A percentile compares a stretch with the other conserved stretches of the same genome.
These are phyloP conservation scores for Aspergillus bombycis DNA, from an alignment of 2,329 filamentous ascomycete genomes.

Conservation along the genomic window DNA sequence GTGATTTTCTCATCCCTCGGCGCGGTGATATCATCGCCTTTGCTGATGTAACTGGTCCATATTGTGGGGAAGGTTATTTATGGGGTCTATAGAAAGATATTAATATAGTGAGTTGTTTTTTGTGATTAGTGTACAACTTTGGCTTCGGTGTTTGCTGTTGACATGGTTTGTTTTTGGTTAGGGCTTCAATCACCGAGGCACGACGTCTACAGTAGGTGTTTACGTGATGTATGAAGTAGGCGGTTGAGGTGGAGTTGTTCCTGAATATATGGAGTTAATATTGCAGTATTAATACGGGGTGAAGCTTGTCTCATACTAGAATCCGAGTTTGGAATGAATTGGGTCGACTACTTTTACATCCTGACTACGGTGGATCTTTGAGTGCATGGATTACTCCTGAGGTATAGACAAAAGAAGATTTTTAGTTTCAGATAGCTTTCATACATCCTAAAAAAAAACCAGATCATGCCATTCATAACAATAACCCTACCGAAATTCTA, in stretches of 20 bases:
- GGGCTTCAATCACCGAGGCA: background rate
- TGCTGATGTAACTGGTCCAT: background rate
- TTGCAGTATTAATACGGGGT: background rate
- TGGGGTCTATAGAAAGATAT: background rate
- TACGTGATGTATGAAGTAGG: too few species aligned
- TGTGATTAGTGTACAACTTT: too few species aligned
- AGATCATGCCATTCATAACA: background rate
- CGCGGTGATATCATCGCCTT: background rate
- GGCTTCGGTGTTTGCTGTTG: background rate
- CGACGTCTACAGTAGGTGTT: too few species aligned
- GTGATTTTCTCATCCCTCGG: conserved; percentile 1
- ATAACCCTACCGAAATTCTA: background rate
- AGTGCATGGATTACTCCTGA: background rate
- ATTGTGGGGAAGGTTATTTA: too few species aligned
- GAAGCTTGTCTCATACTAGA: background rate
- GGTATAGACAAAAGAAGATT: background rate
- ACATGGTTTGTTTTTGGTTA: background rate
- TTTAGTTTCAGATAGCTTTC: background rate
- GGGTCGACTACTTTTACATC: background rate
- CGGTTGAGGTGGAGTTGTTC: too few species aligned
- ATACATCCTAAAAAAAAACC: background rate
- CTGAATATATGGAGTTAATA: too few species aligned
- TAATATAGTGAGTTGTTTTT: too few species aligned
- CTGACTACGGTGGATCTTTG: too few species aligned
- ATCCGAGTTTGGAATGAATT: background rate